Evolutionary conservation across 2,329 filamentous ascomycete species (phyloP), one percentile per base, ranked within the genome.

Genomic region (Ophiostoma piceae): DNA sequence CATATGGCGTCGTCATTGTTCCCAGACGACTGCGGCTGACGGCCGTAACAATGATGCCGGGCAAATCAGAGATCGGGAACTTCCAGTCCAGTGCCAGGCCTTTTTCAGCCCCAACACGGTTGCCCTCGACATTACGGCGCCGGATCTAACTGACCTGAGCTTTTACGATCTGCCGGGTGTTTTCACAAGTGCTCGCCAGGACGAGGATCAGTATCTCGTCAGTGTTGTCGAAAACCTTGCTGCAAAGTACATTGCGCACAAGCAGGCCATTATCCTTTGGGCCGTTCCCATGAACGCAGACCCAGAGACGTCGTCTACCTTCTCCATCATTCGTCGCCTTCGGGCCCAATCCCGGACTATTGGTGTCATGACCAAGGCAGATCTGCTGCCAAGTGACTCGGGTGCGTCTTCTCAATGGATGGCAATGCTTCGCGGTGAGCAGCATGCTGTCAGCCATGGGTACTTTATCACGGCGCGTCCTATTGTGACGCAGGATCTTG

Each of bases 161-260:
- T 96, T 97, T 74, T 94, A 92, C 72, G 93, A 97, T 72, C 83
- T 97, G 0, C 93, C 93, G 0, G 93, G 93, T 0, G 87, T 96
- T 0, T 94, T 96, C 72, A 87, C 88, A 26, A 89, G 89, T 8
- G 84, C 89, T 0, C 86, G 87, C 1, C 82, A 87, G 8, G 84
- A 85, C 8, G 82, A 86, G 2, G 88, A 94, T 19, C 82, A 85
- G 11, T 91, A 91, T 70, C 80, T 94, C 0, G 89, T 94, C 14
- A 81, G 84, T 0, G 87, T 95, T 0, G 90, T 96, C 0, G 83
- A 88, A 67, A 90, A 90, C 22, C 77, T 97, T 0, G 88, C 92
- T 0, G 83, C 82, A 1, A 82, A 87, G 0, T 96, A 96, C 73
- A 88, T 96, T 4, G 79, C 82, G 0, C 85, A 92, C 2, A 79